Base-by-base conservation (phyloP, 2,329 filamentous ascomycete genomes). In the Chaetothyriales sp. region DNA sequence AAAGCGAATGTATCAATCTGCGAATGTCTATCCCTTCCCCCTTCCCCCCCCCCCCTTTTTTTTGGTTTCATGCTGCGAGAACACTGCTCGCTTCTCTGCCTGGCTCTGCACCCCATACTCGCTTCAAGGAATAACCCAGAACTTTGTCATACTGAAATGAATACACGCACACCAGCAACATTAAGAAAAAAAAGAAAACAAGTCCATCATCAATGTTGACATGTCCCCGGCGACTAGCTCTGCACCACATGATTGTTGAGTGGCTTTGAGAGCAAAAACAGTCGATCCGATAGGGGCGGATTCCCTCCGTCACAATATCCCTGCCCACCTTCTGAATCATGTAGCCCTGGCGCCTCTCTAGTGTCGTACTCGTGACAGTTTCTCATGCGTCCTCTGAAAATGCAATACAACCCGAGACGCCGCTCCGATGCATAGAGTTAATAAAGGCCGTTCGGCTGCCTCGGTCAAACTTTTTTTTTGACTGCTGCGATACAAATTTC, bases 401-500 rank as follows among this genome's bases (percentile, higher is more conserved):
- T 39, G 32, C 32, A 39, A 39, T 39, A 39, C 32, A 39, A 39
- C 12, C 32, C 32, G 32, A 39, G 15, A 39, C 32, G 12, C 32
- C 32, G 32, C 3, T 39, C 12, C 8, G 10, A 15, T 39, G 32
- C 32, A 39, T 10, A 36, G 10, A 36, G 28, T 9, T 39, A 39
- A 15, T 39, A 10, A 39, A 39, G 32, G 12, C 32, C 32, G 32
- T 39, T 39, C 32, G 32, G 15, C 12, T 39, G 32, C 32, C 32
- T 39, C 32, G 10, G 32, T 39, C 43, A 20, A 45, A 45, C 43
- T 22, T 22, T 20, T 45, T 22, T 22, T 20, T 45, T 45, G 43
- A 26, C 28, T 47, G 18, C 46, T 39, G 19, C 32, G 28, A 49
- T 49, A 39, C 47, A 49, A 49, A 43, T 28, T 39, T 18, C n/a